These are phyloP conservation scores for Cryptococcus sp. DNA, from an alignment of 1,284 basidiomycete genomes.

Conservation along the genomic window DNA sequence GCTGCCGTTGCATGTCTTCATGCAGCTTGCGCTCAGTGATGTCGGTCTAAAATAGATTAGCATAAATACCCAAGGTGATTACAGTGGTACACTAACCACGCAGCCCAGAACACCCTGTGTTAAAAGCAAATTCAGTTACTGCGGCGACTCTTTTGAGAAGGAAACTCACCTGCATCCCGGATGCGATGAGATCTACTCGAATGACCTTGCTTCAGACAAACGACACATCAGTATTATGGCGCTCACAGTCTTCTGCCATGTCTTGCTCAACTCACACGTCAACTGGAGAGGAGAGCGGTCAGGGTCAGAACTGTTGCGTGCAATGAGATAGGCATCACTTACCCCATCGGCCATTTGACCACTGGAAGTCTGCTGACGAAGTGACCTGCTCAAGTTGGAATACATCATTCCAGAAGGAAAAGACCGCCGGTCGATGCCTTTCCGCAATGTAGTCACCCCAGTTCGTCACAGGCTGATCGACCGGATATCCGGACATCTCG, in stretches of 20 bases:
- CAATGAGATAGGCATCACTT: not conserved
- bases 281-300: not conserved
- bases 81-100: slow-evolving; percentile 13
- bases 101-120: slow-evolving; percentile 37
- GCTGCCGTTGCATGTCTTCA: slow-evolving; percentile 42
- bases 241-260: not conserved
- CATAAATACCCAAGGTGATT: not conserved
- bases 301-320: not conserved
- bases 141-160: not conserved
- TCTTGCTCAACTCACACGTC: not conserved
- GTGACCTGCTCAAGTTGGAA: slow-evolving; percentile 12
- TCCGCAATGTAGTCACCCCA: slow-evolving; percentile 38
- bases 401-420: slow-evolving; percentile 27
- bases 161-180: slow-evolving; percentile 19
- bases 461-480: slow-evolving; percentile 21
- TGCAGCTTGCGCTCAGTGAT: slow-evolving; percentile 48
- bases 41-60: slow-evolving; percentile 25
- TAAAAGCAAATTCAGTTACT: not conserved
- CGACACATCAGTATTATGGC: slow-evolving; percentile 1
- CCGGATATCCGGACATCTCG: slow-evolving; percentile 35
- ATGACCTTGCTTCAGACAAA: slow-evolving; percentile 28
- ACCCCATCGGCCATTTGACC: slow-evolving; percentile 38
- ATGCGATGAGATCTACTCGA: slow-evolving; percentile 33
- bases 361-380: slow-evolving; percentile 31
- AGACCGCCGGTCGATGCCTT: slow-evolving; percentile 14